These are phyloP conservation scores for Podospora conica DNA, from an alignment of 495 filamentous ascomycete genomes.

Conservation along the genomic window DNA sequence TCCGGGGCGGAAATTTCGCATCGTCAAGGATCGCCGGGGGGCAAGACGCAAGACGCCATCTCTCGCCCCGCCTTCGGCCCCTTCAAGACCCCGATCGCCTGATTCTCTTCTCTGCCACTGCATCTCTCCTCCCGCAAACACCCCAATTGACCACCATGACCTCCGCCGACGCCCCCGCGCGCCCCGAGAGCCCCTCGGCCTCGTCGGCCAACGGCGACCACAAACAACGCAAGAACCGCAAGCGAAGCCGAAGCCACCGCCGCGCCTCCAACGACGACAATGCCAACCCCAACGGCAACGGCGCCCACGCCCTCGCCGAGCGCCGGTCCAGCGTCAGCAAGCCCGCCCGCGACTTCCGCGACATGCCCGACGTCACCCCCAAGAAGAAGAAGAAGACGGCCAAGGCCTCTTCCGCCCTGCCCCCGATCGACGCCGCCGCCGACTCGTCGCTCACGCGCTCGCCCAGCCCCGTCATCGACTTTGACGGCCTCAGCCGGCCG, in stretches of 20 bases:
- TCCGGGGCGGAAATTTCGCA: conserved; percentile 13
- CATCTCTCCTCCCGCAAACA: background rate
- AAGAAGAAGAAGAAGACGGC: conserved; percentile 35
- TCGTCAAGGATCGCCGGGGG: background rate
- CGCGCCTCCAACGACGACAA: conserved; percentile 16
- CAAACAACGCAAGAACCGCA: conserved; percentile 18
- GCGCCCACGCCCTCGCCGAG: conserved; percentile 22
- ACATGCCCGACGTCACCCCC: conserved; percentile 50
- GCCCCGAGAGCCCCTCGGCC: conserved; percentile 21
- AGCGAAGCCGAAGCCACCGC: conserved; percentile 15
- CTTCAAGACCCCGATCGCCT: background rate
- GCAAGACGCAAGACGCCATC: background rate
- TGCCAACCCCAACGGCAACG: conserved; percentile 18
- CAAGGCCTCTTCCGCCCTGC: conserved; percentile 11
- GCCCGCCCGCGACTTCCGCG: conserved; percentile 66
- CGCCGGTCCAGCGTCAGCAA: conserved; percentile 54
- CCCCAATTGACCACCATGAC: background rate
- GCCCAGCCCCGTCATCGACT: conserved; percentile 64
- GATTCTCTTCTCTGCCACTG: background rate
- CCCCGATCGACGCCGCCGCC: conserved; percentile 7
- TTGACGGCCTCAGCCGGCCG: conserved; percentile 67
- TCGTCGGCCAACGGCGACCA: conserved; percentile 9
- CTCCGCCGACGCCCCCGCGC: background rate
- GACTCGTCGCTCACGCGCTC: conserved; percentile 30
- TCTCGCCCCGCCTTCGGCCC: background rate